Base-by-base conservation (phyloP, 257 asterid species). In the Cruciata laevipes region DNA sequence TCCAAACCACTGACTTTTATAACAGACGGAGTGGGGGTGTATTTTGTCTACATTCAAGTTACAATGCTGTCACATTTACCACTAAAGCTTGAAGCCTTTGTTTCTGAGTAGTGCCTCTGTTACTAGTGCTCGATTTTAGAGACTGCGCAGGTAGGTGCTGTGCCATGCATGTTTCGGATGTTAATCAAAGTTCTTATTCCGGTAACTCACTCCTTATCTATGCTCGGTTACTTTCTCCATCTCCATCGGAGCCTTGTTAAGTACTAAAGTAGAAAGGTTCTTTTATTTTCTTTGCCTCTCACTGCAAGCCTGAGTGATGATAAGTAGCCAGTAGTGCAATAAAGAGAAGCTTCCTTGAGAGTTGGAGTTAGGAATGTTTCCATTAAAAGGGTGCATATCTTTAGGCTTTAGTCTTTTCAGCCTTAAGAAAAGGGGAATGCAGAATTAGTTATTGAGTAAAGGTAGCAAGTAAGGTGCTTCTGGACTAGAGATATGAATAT, bases 1-100 rank as follows among this genome's bases (percentile, higher is more conserved):
- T 61, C 95, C 96, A 56, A 82, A 78, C 60, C 73, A 68, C 73
- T 89, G 83, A 87, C 73, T 75, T 51, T 62, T 58, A 63, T 70
- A 59, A 52, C 63, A 30, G 40, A 76, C 78, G 87, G 79, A 76
- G 63, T 10, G 53, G 20, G 53, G 21, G 24, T 63, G 21, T 47
- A 20, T 56, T 55, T 40, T 7, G 59, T 60, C 52, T 14, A 53
- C 44, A 40, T 20, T 53, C 10, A 6, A 57, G 67, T 32, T 23
- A 37, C 57, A 38, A 32, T 20, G 32, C 21, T 31, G 30, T 30
- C 51, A 58, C 16, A 5, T 49, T 31, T 44, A 31, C 37, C 6
- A 14, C 8, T 47, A 61, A 61, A 18, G 44, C 31, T 24, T 33
- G 38, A 4, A 3, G 38, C 38, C 38, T 33, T 33, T 33, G 38